Conservation (phyloP, 768 basidiomycete genomes). For the Pleurotus eryngii region DNA sequence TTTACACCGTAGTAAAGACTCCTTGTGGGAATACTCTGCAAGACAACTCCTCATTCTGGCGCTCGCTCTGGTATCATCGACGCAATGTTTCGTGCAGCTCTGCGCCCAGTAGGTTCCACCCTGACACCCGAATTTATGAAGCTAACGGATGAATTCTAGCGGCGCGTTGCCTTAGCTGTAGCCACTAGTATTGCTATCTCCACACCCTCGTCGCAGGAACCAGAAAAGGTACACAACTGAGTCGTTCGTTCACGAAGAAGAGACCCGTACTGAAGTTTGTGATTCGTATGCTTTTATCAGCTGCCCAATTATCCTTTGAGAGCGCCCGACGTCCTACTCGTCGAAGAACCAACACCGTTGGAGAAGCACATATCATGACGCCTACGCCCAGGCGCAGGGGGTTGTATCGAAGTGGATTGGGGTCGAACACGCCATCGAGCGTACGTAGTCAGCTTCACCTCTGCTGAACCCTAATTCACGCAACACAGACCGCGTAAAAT, state of each 20-base stretch:
- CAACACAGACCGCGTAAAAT: conserved; percentile 70
- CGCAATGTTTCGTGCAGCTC: conserved; percentile 1
- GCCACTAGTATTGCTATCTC: not conserved
- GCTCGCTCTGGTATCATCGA: too few relatives aligned
- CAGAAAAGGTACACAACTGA: not conserved
- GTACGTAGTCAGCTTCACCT: conserved; percentile 45
- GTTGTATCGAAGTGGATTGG: conserved; percentile 82
- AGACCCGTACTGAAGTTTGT: too few relatives aligned
- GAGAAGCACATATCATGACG: conserved; percentile 60
- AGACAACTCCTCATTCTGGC: too few relatives aligned
- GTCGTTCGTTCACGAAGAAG: too few relatives aligned
- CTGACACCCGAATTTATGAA: not conserved
- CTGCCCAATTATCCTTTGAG: conserved; percentile 78
- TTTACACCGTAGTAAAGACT: too few relatives aligned
- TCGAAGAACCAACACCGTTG: conserved; percentile 72
- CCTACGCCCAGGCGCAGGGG: conserved; percentile 65
- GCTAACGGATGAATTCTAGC: not conserved
- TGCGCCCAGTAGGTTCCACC: not conserved
- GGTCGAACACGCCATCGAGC: conserved; percentile 80
- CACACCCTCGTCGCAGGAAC: not conserved
- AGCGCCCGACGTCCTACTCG: conserved; percentile 61
- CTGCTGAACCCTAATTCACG: not conserved
- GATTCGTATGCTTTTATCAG: conserved; percentile 32
- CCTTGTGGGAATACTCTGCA: too few relatives aligned
- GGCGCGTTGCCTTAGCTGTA: not conserved